Conservation (phyloP, 495 filamentous ascomycete genomes). For the Jackrogersella multiformis region DNA sequence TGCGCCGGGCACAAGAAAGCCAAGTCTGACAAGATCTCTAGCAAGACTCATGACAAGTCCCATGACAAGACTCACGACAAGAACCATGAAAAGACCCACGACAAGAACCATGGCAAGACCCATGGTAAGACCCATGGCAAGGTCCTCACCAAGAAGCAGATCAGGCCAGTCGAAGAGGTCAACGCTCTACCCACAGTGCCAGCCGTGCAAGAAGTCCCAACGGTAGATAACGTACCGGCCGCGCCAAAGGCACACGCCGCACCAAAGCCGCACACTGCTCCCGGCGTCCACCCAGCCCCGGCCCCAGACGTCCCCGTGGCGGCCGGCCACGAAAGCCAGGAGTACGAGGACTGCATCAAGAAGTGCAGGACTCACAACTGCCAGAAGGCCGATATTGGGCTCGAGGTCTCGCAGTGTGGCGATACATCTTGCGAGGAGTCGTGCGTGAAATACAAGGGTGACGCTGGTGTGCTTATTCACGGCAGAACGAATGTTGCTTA, state of each 20-base stretch:
- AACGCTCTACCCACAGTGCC: background rate
- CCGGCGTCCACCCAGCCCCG: too few species aligned
- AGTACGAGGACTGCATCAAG: slow-evolving; percentile 24
- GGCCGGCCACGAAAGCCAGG: background rate
- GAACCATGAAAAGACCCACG: too few species aligned
- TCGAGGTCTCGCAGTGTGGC: slow-evolving; percentile 23
- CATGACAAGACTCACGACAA: too few species aligned
- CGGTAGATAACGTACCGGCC: background rate
- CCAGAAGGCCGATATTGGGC: slow-evolving; percentile 15
- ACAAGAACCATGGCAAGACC: too few species aligned
- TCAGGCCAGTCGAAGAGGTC: background rate
- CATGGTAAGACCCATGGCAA: background rate
- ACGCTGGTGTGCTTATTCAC: background rate
- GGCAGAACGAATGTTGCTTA: background rate
- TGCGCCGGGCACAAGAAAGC: slow-evolving; percentile 1
- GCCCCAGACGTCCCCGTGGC: background rate
- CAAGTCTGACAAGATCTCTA: too few species aligned
- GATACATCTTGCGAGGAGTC: slow-evolving; percentile 15
- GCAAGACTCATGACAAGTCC: too few species aligned
- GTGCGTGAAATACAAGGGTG: background rate
- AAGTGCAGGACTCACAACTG: slow-evolving; percentile 32
- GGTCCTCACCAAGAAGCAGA: background rate
- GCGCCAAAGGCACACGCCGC: background rate
- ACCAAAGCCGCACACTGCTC: too few species aligned
- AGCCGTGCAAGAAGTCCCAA: background rate